Percentiles rank a stretch among this genome's conserved stretches.
phyloP scores from a whole-genome alignment of 163 green algal species.

The Botryococcus braunii region DNA sequence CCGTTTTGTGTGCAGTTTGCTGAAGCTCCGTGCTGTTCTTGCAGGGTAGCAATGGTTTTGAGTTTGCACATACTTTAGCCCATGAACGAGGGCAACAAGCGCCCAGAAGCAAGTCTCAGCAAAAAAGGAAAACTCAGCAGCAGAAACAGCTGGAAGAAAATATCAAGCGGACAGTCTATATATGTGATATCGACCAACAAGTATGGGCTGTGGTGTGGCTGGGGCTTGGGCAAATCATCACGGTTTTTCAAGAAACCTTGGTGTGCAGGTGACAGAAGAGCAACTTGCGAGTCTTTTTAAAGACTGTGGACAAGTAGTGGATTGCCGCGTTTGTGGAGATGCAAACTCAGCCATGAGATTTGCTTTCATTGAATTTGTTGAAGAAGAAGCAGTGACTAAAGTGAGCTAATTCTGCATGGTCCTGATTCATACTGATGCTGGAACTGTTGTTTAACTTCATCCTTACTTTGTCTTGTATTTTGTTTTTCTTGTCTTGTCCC shows the following conservation, averaged over 20 bases:
- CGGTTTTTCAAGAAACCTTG: background rate
- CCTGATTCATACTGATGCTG: no score
- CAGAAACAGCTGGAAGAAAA: slow-evolving; percentile 61
- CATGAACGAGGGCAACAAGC: no score
- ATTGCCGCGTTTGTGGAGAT: slow-evolving; percentile 93
- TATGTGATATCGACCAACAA: slow-evolving; percentile 73
- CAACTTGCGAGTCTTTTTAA: slow-evolving; percentile 71
- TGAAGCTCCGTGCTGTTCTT: no score
- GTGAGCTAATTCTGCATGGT: no score
- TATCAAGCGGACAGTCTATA: slow-evolving; percentile 78
- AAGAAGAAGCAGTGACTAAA: slow-evolving; percentile 37
- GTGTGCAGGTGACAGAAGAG: slow-evolving; percentile 63
- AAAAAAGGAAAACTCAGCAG: slow-evolving; percentile 1
- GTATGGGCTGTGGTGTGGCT: slow-evolving; percentile 14
- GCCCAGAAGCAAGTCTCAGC: background rate
- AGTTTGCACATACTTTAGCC: no score
- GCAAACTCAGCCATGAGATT: slow-evolving; percentile 87
- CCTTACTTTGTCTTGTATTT: no score
- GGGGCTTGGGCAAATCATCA: no score
- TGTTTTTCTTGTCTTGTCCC: no score
- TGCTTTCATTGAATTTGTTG: slow-evolving; percentile 91
- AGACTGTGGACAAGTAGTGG: slow-evolving; percentile 77
- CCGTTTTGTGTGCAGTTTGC: no score
- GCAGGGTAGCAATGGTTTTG: no score
- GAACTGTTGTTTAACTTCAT: no score